phyloP scores from a whole-genome alignment of 2,329 filamentous ascomycete genomes.

The Xylariaceae sp. region DNA sequence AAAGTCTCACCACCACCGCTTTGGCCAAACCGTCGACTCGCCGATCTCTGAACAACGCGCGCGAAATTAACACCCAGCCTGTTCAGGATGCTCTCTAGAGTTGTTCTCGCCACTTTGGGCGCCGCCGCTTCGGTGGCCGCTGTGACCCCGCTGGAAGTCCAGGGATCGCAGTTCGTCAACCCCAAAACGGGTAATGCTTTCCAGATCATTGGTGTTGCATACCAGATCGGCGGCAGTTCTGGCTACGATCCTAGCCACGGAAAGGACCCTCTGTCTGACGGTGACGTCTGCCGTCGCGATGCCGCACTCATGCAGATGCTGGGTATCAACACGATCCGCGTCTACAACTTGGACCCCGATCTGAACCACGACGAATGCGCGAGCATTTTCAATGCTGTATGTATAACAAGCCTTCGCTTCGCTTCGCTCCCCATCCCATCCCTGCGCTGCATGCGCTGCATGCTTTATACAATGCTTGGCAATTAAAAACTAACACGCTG shows the following conservation, averaged over 20 bases:
- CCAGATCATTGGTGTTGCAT: constrained; percentile 63
- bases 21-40: background rate
- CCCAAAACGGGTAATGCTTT: constrained; percentile 53
- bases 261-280: constrained; percentile 56
- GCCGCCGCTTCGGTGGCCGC: constrained; percentile 50
- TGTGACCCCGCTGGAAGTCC: constrained; percentile 51
- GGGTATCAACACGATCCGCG: constrained; percentile 62
- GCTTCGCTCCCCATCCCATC: too few species aligned
- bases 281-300: constrained; percentile 55
- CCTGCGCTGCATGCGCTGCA: too few species aligned
- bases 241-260: constrained; percentile 52
- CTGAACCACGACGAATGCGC: constrained; percentile 63
- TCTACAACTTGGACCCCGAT: constrained; percentile 63
- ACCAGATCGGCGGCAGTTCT: constrained; percentile 62
- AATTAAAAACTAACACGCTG: background rate
- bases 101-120: constrained; percentile 48
- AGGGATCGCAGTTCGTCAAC: constrained; percentile 57
- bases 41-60: constrained; percentile 3
- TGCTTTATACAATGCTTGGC: background rate
- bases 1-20: background rate
- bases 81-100: constrained; percentile 34
- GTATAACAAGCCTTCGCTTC: constrained; percentile 6
- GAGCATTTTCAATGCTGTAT: constrained; percentile 59
- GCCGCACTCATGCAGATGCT: constrained; percentile 60
- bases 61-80: background rate